phyloP scores from a whole-genome alignment of 768 basidiomycete species.

The Mycena albidolilacea region DNA sequence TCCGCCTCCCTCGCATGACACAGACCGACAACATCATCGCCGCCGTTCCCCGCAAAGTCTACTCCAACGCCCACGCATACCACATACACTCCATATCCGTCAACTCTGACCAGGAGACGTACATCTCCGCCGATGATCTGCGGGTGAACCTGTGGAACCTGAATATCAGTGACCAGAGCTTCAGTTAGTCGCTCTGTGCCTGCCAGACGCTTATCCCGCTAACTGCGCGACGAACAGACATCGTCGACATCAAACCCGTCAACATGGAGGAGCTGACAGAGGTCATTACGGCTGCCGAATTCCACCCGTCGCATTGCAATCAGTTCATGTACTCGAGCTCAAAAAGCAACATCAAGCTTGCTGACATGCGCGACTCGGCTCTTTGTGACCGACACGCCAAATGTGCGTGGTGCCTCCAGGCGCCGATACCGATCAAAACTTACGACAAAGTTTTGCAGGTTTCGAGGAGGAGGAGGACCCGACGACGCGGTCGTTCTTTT shows the following conservation, averaged over 20 bases:
- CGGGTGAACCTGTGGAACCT: constrained; percentile 99
- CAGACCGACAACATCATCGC: constrained; percentile 99
- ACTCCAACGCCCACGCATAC: constrained; percentile 99
- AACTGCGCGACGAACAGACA: constrained; percentile 70
- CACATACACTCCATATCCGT: constrained; percentile 99
- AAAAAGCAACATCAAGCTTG: constrained; percentile 99
- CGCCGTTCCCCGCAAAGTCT: constrained; percentile 98
- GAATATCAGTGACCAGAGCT: constrained; percentile 98
- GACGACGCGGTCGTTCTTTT: constrained; percentile 97
- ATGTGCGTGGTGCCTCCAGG: constrained; percentile 69
- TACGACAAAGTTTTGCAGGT: constrained; percentile 63
- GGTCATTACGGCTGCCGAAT: constrained; percentile 99
- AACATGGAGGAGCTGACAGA: constrained; percentile 99
- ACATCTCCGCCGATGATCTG: constrained; percentile 98
- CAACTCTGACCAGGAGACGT: constrained; percentile 99
- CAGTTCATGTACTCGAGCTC: constrained; percentile 99
- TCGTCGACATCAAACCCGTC: constrained; percentile 99
- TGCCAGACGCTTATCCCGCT: constrained; percentile 10
- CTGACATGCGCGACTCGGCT: constrained; percentile 99
- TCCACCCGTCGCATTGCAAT: constrained; percentile 98
- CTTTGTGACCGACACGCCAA: constrained; percentile 97
- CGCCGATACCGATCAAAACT: constrained; percentile 32
- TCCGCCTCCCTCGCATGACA: constrained; percentile 92
- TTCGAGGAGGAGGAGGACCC: constrained; percentile 99
- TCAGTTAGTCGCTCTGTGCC: constrained; percentile 76